phyloP scores from a whole-genome alignment of 1,284 basidiomycete species.

The Austroboletus niveus region DNA sequence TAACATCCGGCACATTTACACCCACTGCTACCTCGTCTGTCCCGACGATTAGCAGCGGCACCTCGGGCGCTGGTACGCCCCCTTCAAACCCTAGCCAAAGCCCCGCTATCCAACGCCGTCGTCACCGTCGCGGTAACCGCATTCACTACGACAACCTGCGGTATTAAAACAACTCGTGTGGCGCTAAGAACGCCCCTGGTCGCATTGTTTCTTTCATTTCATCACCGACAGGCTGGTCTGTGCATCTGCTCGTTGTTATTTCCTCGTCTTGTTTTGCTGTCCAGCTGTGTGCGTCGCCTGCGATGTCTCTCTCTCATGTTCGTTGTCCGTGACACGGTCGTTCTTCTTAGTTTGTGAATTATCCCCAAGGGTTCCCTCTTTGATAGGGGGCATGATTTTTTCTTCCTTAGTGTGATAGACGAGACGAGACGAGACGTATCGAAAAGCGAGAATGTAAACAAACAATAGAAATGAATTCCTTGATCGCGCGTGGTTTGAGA shows the following conservation, averaged over 20 bases:
- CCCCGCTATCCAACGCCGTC: background rate
- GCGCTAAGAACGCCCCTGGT: background rate
- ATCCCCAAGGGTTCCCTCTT: background rate
- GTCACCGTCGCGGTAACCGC: constrained; percentile 8
- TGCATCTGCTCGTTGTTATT: no score
- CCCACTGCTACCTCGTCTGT: background rate
- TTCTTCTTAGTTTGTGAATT: background rate
- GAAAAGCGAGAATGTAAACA: background rate
- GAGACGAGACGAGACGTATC: background rate
- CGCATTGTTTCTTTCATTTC: no score
- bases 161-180: background rate
- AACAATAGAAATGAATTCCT: background rate
- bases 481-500: no score
- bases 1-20: background rate
- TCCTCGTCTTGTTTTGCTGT: no score
- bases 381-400: background rate
- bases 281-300: no score
- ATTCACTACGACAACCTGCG: constrained; percentile 4
- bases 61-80: background rate
- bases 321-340: background rate
- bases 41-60: background rate
- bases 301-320: background rate
- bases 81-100: no score
- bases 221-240: no score
- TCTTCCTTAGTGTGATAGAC: background rate